Base-by-base conservation (phyloP, 345 rosid genomes). In the Syzygium jambos region DNA sequence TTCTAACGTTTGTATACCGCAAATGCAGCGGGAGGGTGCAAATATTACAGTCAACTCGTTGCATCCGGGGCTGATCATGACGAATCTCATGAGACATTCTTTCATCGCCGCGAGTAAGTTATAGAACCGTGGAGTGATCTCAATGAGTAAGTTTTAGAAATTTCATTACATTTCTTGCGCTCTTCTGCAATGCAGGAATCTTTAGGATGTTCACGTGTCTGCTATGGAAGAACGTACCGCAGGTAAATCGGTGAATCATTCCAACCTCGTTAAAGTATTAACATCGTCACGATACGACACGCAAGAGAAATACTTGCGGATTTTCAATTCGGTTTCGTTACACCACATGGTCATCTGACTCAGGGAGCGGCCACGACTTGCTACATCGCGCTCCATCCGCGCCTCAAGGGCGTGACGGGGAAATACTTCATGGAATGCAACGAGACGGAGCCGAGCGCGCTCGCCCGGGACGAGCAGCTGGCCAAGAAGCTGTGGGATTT, bases 301-400 rank as follows among this genome's bases (percentile, higher is more conserved):
- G 85, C 54, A 7, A 27, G 85, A 84, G 80, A 63, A 46, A 34
- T 43, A 5, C 23, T 13, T n/a, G 34, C 52, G 10, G 34, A 25
- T 38, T 49, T 61, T 61, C 87, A 34, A n/a, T 56, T 51, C 27
- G 13, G 38, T 52, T 52, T 29, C 23, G 43, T 52, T 15, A 38
- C 25, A 29, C 22, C 12, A 46, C 21, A 21, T 51, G 46, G 15
- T 10, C 43, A 25, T 54, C 57, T 9, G 29, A 46, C 23, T 23
- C 89, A 97, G 99, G 99, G 99, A 61, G 99, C 99, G 73, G 99
- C 99, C 22, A 96, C 99, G 25, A 93, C 97, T 41, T 98, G 99
- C 93, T 95, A 95, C 86, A 96, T 90, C 0, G 99, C 99, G 8
- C 92, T 98, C 10, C 97, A 96, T 85, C 99, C 96, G 43, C 90